These are phyloP conservation scores for Alternaria consortialis DNA, from an alignment of 2,329 filamentous ascomycete species.

Conservation along the genomic window DNA sequence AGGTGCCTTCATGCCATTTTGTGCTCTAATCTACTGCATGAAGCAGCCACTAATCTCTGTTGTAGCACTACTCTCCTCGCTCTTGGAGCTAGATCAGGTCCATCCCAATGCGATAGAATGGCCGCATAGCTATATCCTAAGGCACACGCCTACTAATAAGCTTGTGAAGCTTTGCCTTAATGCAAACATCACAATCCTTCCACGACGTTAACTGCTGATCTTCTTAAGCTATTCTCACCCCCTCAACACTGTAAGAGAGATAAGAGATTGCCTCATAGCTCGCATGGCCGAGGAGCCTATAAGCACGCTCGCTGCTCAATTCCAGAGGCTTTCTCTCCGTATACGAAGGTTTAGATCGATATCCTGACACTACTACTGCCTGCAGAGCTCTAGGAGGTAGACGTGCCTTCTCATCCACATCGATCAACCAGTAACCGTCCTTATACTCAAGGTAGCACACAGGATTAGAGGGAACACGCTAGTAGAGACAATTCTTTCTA, in stretches of 20 bases:
- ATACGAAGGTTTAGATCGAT: conserved; percentile 1
- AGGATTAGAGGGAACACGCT: background rate
- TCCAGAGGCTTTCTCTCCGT: background rate
- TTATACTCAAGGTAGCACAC: conserved; percentile 10
- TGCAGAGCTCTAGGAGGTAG: background rate
- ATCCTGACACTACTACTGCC: background rate
- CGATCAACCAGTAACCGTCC: conserved; percentile 16
- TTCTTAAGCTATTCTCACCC: background rate
- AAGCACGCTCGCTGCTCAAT: background rate
- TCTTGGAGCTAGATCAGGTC: conserved; percentile 16
- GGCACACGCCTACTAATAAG: conserved; percentile 1
- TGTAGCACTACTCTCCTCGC: conserved; percentile 14
- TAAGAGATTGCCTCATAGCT: background rate
- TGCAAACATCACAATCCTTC: conserved; percentile 2
- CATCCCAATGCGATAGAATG: conserved; percentile 9
- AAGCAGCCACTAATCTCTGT: conserved; percentile 3
- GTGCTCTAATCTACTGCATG: conserved; percentile 11
- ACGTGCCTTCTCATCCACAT: conserved; percentile 1
- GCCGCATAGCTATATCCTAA: background rate
- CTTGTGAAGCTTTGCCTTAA: conserved; percentile 10
- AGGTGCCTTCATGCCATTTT: conserved; percentile 11
- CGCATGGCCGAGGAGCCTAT: background rate
- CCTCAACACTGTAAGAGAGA: background rate
- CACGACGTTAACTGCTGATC: background rate
- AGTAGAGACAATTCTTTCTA: conserved; percentile 12